A percentile compares a stretch with the other conserved stretches of the same genome.
Evolutionary conservation across 495 filamentous ascomycete species (phyloP).

Genomic region (Cetradonia linearis): DNA sequence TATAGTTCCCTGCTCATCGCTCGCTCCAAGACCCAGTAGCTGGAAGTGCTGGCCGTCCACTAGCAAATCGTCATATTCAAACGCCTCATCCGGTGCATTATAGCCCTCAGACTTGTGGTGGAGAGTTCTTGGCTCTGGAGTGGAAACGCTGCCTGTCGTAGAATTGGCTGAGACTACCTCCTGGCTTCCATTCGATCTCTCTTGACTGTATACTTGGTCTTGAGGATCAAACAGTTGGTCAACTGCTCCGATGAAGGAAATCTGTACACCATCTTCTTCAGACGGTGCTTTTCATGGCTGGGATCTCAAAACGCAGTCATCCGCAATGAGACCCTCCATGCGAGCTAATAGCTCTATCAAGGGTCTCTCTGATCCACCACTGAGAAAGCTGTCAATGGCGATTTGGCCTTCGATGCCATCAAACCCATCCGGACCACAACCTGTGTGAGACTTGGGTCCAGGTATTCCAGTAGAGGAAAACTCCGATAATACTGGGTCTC

Average conservation of each 20-base stretch:
- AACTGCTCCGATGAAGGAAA: background rate
- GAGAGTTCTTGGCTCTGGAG: background rate
- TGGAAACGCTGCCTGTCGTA: background rate
- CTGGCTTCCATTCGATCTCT: background rate
- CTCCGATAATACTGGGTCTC: background rate
- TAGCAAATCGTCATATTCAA: background rate
- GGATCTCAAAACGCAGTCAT: background rate
- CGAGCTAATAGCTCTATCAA: constrained; percentile 1
- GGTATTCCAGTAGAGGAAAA: background rate
- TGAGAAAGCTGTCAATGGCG: background rate
- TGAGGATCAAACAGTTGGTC: background rate
- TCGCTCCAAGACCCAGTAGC: background rate
- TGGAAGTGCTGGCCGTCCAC: background rate
- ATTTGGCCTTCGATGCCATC: constrained; percentile 6
- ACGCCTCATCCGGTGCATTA: background rate
- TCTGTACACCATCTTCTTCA: background rate
- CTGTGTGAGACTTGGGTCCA: background rate
- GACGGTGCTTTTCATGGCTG: background rate
- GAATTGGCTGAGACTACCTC: background rate
- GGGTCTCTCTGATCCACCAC: background rate
- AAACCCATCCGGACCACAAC: background rate
- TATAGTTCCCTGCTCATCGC: background rate
- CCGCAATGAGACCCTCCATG: background rate
- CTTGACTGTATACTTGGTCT: background rate
- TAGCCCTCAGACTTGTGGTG: background rate